These are phyloP conservation scores for Geosmithia flava DNA, from an alignment of 2,329 filamentous ascomycete species.

Conservation along the genomic window DNA sequence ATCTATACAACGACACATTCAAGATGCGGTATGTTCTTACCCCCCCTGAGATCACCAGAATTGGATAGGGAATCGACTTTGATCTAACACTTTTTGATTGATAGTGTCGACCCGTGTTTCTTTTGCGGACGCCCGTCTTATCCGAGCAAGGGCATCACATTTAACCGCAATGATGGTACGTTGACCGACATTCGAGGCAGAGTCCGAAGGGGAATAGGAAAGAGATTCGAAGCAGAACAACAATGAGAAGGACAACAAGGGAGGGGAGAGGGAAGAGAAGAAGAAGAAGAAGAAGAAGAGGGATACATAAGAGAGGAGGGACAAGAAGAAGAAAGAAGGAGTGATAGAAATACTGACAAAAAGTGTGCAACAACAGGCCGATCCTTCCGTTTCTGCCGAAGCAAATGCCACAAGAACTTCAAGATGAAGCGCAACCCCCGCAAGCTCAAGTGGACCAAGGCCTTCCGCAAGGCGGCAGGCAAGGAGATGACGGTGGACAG, in stretches of 20 bases:
- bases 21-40: no score
- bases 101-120: slow-evolving; percentile 29
- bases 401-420: slow-evolving; percentile 48
- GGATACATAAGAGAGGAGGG: neutral
- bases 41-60: no score
- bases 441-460: slow-evolving; percentile 96
- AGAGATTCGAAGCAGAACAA: no score
- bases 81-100: neutral
- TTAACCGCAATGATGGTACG: slow-evolving; percentile 35
- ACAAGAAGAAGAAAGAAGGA: neutral
- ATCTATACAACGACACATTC: no score
- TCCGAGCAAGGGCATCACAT: slow-evolving; percentile 43
- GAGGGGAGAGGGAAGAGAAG: neutral
- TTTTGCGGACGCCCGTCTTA: slow-evolving; percentile 37
- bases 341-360: neutral
- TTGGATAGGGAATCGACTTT: no score
- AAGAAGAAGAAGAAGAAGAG: neutral
- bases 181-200: neutral
- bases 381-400: slow-evolving; percentile 3
- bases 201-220: no score
- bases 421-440: slow-evolving; percentile 63
- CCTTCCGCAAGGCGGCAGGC: slow-evolving; percentile 68
- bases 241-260: neutral
- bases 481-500: slow-evolving; percentile 88
- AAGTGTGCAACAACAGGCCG: neutral